Percentiles rank a stretch among this genome's conserved stretches.
Evolutionary conservation across 129 eudicot species (phyloP).

Genomic region (Glebionis coronaria): DNA sequence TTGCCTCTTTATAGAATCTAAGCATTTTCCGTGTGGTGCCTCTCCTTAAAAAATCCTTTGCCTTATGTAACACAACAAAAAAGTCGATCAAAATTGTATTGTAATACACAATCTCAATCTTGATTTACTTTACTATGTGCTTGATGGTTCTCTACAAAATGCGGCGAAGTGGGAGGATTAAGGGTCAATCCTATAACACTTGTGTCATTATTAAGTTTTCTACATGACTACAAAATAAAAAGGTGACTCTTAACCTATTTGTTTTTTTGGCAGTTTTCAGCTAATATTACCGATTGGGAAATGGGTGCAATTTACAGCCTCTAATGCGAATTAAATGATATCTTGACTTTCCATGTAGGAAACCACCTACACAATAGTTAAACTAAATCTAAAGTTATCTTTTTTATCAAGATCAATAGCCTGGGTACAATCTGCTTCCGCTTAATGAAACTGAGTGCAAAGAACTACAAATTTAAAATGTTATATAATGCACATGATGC

Average conservation of each 20-base stretch:
- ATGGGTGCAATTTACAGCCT: background rate
- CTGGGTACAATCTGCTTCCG: conserved; percentile 80
- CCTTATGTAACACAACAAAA: conserved; percentile 49
- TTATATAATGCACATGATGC: background rate
- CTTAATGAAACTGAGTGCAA: conserved; percentile 56
- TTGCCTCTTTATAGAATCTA: conserved; percentile 81
- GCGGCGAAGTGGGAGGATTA: no score
- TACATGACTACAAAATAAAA: no score
- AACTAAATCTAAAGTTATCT: conserved; percentile 37
- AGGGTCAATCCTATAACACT: no score
- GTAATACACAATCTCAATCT: background rate
- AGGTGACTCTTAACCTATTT: background rate
- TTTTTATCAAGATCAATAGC: conserved; percentile 86
- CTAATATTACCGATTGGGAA: background rate
- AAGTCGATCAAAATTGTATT: background rate
- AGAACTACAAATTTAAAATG: background rate
- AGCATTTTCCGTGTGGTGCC: conserved; percentile 93
- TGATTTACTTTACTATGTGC: background rate
- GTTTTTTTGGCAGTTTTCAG: background rate
- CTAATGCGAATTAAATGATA: background rate
- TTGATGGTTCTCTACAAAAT: background rate
- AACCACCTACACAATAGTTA: background rate
- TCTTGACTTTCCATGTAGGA: background rate
- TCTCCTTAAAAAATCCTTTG: conserved; percentile 77
- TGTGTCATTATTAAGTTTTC: no score